These are phyloP conservation scores for Neospermospora avenae DNA, from an alignment of 2,329 filamentous ascomycete genomes.

Conservation along the genomic window DNA sequence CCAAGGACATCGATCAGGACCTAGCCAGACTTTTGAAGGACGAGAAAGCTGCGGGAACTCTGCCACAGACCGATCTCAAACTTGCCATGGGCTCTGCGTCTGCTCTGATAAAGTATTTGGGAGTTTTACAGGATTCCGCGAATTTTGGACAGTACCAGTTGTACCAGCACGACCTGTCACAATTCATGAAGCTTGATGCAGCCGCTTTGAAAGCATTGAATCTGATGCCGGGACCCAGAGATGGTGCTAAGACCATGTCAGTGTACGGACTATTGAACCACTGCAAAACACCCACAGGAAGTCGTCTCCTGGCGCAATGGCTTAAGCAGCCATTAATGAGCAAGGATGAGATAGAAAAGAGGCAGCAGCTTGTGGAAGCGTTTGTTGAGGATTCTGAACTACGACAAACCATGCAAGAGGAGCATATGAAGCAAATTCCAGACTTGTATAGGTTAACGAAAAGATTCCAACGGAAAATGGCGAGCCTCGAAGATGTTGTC, in stretches of 20 bases:
- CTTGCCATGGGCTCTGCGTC: slow-evolving; percentile 94
- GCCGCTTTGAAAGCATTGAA: slow-evolving; percentile 92
- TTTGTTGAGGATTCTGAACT: slow-evolving; percentile 92
- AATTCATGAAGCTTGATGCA: slow-evolving; percentile 98
- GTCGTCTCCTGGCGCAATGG: slow-evolving; percentile 89
- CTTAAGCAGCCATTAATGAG: slow-evolving; percentile 97
- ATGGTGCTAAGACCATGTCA: slow-evolving; percentile 97
- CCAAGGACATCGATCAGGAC: slow-evolving; percentile 93
- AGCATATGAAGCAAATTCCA: slow-evolving; percentile 87
- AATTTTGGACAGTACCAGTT: slow-evolving; percentile 98
- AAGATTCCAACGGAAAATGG: slow-evolving; percentile 87
- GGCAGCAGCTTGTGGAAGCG: slow-evolving; percentile 91
- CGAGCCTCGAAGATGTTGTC: slow-evolving; percentile 93
- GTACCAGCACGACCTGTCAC: slow-evolving; percentile 93
- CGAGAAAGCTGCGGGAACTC: slow-evolving; percentile 69
- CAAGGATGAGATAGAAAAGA: slow-evolving; percentile 79
- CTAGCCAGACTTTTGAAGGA: slow-evolving; percentile 83
- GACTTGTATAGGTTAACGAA: slow-evolving; percentile 93
- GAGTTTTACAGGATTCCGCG: slow-evolving; percentile 81
- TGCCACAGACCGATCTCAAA: slow-evolving; percentile 91
- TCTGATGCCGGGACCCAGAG: slow-evolving; percentile 90
- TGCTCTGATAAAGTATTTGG: slow-evolving; percentile 90
- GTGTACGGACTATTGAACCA: slow-evolving; percentile 91
- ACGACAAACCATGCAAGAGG: slow-evolving; percentile 93
- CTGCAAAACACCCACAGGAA: slow-evolving; percentile 94